Conservation (phyloP, 2,329 filamentous ascomycete species). For the Pseudocercospora fijiensis region DNA sequence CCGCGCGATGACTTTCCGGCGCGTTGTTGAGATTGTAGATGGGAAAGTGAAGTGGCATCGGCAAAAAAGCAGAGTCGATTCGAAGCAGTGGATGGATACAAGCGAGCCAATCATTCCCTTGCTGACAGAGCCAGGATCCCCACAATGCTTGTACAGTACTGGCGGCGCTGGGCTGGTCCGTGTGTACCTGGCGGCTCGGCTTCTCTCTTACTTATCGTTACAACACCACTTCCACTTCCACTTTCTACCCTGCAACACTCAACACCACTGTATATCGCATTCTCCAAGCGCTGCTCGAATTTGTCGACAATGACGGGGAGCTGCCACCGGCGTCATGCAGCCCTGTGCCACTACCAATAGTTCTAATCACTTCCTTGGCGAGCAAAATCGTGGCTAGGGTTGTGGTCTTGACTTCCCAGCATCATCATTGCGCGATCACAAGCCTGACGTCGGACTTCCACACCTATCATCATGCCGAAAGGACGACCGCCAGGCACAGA, state of each 20-base stretch:
- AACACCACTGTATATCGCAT: not conserved
- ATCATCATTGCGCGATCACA: constrained; percentile 7
- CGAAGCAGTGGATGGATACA: not conserved
- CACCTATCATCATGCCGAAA: not conserved
- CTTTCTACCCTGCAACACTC: not conserved
- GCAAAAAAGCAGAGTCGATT: not conserved
- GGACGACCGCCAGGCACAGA: not conserved
- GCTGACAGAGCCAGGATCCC: not conserved
- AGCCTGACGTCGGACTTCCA: not conserved
- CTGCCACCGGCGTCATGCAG: not conserved
- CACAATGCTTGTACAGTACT: not conserved
- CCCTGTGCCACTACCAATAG: not conserved
- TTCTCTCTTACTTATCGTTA: not conserved
- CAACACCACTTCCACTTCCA: not conserved
- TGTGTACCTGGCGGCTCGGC: not conserved
- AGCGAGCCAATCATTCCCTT: not conserved
- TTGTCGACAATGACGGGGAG: not conserved
- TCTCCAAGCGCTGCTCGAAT: not conserved
- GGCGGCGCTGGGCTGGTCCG: not conserved
- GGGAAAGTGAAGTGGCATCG: not conserved
- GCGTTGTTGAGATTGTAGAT: not conserved
- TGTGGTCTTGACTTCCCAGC: not conserved
- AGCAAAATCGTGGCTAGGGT: not conserved
- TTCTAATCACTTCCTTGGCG: not conserved
- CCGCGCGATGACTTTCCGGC: not conserved